These are phyloP conservation scores for Vitis hybrid DNA, from an alignment of 177 flowering plant genomes.

Conservation along the genomic window DNA sequence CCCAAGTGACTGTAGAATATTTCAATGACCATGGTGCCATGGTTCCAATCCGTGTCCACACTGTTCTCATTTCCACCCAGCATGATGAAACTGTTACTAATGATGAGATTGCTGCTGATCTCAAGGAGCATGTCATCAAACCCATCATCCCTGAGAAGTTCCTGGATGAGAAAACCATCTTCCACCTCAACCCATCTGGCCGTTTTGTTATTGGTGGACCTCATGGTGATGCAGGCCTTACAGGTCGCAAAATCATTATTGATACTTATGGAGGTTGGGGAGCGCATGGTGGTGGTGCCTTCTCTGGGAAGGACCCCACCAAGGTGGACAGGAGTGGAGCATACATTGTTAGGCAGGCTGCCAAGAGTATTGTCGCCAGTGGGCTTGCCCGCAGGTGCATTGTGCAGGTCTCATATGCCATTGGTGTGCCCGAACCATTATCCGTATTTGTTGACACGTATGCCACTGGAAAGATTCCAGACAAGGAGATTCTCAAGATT, in stretches of 20 bases:
- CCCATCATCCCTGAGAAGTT: conserved; percentile 54
- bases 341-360: conserved; percentile 61
- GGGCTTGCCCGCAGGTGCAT: conserved; percentile 59
- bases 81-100: conserved; percentile 63
- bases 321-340: conserved; percentile 70
- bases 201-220: conserved; percentile 70
- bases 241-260: conserved; percentile 62
- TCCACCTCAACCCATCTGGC: conserved; percentile 67
- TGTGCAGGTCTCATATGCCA: conserved; percentile 66
- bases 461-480: conserved; percentile 57
- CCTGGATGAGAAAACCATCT: conserved; percentile 59
- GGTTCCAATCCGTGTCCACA: conserved; percentile 60
- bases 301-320: conserved; percentile 69
- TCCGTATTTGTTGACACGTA: conserved; percentile 56
- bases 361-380: conserved; percentile 63
- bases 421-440: conserved; percentile 65
- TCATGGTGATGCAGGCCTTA: conserved; percentile 70
- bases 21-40: conserved; percentile 50
- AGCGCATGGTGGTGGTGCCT: conserved; percentile 68
- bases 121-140: conserved; percentile 60
- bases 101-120: conserved; percentile 55
- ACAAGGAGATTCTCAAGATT: conserved; percentile 52
- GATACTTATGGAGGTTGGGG: conserved; percentile 70
- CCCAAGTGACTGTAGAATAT: conserved; percentile 67
- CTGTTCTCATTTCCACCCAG: conserved; percentile 61